phyloP scores from a whole-genome alignment of 225 moss, liverwort and hornwort genomes.

The Straminergon stramineum region DNA sequence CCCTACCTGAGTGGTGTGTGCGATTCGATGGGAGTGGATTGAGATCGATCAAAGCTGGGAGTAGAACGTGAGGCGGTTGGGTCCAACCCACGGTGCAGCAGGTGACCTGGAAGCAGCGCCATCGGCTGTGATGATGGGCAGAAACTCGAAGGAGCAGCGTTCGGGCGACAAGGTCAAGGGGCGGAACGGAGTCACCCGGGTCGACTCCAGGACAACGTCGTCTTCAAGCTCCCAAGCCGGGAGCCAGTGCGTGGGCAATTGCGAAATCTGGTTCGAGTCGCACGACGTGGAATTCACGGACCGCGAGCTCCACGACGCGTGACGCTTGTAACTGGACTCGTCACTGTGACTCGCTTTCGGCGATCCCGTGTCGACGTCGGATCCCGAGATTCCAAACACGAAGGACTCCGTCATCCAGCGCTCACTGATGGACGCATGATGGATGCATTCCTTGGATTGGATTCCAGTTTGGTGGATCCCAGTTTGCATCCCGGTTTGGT shows the following conservation, averaged over 20 bases:
- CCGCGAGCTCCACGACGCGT: not conserved
- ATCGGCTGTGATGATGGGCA: slow-evolving; percentile 36
- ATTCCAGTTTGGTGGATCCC: not conserved
- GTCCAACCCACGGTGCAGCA: not conserved
- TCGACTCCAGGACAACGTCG: slow-evolving; percentile 29
- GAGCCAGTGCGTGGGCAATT: not conserved
- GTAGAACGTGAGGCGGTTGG: not conserved
- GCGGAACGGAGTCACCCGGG: slow-evolving; percentile 12
- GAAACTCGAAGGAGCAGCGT: slow-evolving; percentile 55
- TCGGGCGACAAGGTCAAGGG: slow-evolving; percentile 50
- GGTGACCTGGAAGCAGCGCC: not conserved
- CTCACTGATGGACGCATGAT: slow-evolving; percentile 31
- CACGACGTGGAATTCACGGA: slow-evolving; percentile 15
- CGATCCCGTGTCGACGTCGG: not conserved
- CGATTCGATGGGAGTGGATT: not conserved
- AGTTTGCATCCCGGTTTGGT: not conserved
- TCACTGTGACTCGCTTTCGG: not conserved
- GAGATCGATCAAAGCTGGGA: slow-evolving; percentile 15
- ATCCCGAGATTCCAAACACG: slow-evolving; percentile 26
- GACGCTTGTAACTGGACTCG: not conserved
- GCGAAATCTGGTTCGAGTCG: not conserved
- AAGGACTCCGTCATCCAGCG: slow-evolving; percentile 55
- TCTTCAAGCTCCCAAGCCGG: not conserved
- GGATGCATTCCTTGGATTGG: slow-evolving; percentile 12
- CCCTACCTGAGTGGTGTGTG: not conserved